Conservation (phyloP, 371 early-diverging fungal genomes). For the Entomophthora muscae region DNA sequence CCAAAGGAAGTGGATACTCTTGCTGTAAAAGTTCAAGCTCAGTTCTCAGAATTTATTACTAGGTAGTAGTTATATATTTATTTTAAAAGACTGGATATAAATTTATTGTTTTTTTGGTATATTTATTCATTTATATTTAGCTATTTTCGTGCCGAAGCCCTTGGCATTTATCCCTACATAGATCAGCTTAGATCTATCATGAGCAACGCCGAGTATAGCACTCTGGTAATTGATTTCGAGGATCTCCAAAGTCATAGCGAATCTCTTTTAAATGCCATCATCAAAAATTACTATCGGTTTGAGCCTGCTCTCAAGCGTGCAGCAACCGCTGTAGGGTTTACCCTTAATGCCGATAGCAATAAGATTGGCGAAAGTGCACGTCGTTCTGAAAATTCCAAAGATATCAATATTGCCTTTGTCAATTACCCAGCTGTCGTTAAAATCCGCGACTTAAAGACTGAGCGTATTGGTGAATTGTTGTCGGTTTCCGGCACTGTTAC, state of each 20-base stretch:
- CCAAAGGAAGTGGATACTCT: not conserved
- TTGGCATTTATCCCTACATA: not conserved
- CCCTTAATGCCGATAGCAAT: not conserved
- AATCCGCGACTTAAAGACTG: slow-evolving; percentile 78
- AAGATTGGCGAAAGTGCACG: not conserved
- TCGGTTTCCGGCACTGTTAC: slow-evolving; percentile 95
- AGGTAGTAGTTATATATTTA: too few species aligned
- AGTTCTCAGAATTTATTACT: not conserved
- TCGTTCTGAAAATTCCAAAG: not conserved
- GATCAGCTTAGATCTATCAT: not conserved
- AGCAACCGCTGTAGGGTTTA: not conserved
- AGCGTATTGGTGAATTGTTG: slow-evolving; percentile 71
- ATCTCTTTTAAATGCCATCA: not conserved
- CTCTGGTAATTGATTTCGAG: not conserved
- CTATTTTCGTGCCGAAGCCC: not conserved
- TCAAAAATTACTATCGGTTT: slow-evolving; percentile 4
- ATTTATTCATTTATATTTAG: not conserved
- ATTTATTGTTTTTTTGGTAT: not conserved
- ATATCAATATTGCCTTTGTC: not conserved
- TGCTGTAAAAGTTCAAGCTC: not conserved
- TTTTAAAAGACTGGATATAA: too few species aligned
- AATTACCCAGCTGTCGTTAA: slow-evolving; percentile 19
- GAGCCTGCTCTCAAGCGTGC: slow-evolving; percentile 3
- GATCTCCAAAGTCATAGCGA: not conserved
- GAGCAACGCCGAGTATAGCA: not conserved